These are phyloP conservation scores for Cryphonectria naterciae DNA, from an alignment of 2,329 filamentous ascomycete species.

Conservation along the genomic window DNA sequence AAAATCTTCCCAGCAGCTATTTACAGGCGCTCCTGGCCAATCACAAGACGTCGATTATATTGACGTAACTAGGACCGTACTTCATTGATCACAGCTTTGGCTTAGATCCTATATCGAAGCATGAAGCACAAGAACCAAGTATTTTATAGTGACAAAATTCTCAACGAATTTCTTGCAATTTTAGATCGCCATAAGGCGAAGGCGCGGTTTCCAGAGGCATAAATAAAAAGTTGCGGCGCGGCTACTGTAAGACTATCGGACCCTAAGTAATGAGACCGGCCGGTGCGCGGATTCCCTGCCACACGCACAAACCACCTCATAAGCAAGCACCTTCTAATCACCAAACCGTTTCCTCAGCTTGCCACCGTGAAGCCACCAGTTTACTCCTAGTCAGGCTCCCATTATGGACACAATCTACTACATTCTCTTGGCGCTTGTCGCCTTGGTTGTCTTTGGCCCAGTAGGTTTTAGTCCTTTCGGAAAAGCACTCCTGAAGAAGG, in stretches of 20 bases:
- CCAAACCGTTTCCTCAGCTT: not conserved
- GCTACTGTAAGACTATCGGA: not conserved
- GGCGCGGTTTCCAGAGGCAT: not conserved
- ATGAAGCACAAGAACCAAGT: not conserved
- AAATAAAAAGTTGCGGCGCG: not conserved
- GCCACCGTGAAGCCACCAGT: not conserved
- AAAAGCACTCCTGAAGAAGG: not conserved
- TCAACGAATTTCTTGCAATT: not conserved
- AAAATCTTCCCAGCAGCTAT: slow-evolving; percentile 23
- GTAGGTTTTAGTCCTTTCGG: slow-evolving; percentile 22
- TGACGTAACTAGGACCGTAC: slow-evolving; percentile 3
- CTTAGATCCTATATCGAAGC: not conserved
- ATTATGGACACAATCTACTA: slow-evolving; percentile 25
- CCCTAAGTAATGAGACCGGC: not conserved
- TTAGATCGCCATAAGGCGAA: not conserved
- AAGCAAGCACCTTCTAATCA: not conserved
- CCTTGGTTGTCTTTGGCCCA: slow-evolving; percentile 25
- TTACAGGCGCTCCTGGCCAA: slow-evolving; percentile 1
- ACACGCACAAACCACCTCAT: not conserved
- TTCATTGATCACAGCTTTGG: not conserved
- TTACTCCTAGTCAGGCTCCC: not conserved
- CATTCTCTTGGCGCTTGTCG: slow-evolving; percentile 18
- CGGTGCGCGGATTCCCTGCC: not conserved
- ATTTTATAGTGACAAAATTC: not conserved
- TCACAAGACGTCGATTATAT: not conserved